Evolutionary conservation across 1,284 basidiomycete species (phyloP).

Genomic region (Athelia psychrophila): DNA sequence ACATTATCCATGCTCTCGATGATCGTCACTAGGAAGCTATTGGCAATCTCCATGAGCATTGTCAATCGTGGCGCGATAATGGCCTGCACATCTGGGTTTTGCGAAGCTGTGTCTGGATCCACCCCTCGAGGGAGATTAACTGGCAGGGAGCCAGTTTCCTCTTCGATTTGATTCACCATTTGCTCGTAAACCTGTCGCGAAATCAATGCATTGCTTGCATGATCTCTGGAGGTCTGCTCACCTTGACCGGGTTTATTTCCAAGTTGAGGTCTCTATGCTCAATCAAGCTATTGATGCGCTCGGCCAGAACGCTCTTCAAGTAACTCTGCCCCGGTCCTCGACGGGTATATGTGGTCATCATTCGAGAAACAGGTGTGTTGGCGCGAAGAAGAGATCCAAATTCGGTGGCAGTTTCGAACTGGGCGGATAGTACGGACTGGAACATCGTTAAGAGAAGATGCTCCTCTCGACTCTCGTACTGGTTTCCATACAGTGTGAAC

Average conservation of each 20-base stretch:
- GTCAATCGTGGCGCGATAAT: constrained; percentile 95
- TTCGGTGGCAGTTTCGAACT: constrained; percentile 98
- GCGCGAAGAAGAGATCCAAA: constrained; percentile 96
- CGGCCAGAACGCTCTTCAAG: constrained; percentile 93
- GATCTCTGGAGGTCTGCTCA: constrained; percentile 26
- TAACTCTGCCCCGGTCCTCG: constrained; percentile 98
- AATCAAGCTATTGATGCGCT: constrained; percentile 96
- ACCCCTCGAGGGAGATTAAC: constrained; percentile 90
- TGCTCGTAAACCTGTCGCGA: constrained; percentile 85
- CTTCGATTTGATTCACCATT: constrained; percentile 98
- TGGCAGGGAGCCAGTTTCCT: constrained; percentile 90
- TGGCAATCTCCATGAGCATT: constrained; percentile 99
- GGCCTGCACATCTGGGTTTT: constrained; percentile 93
- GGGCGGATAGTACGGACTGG: constrained; percentile 95
- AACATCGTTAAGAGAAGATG: constrained; percentile 99
- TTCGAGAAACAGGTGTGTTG: constrained; percentile 97
- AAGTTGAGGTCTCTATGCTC: constrained; percentile 98
- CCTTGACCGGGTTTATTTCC: constrained; percentile 98
- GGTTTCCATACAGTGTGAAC: constrained; percentile 99
- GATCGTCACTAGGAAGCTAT: constrained; percentile 96
- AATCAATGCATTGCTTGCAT: constrained; percentile 12
- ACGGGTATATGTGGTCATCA: constrained; percentile 99
- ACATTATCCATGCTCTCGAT: constrained; percentile 97
- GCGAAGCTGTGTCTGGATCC: constrained; percentile 88
- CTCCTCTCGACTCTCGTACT: constrained; percentile 98